These are phyloP conservation scores for Epithele typhae DNA, from an alignment of 768 basidiomycete species.

Conservation along the genomic window DNA sequence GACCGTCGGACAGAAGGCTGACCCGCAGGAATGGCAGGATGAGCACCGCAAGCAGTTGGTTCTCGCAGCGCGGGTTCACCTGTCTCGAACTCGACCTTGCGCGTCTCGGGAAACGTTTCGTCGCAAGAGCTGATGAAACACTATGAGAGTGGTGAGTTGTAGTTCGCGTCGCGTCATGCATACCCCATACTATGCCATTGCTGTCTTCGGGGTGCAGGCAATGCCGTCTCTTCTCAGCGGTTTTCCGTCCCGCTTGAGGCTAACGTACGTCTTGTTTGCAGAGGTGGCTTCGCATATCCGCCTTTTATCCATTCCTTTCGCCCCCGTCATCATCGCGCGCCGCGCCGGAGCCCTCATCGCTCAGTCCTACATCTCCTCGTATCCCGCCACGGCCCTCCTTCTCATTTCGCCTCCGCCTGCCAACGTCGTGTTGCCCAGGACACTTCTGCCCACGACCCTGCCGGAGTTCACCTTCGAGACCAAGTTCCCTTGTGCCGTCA, in stretches of 20 bases:
- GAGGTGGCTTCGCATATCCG: constrained; percentile 41
- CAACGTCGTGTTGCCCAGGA: constrained; percentile 27
- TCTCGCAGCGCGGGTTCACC: constrained; percentile 48
- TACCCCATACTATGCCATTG: not conserved
- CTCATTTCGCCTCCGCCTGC: constrained; percentile 53
- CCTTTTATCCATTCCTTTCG: constrained; percentile 44
- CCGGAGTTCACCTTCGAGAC: constrained; percentile 59
- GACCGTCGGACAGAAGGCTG: not conserved
- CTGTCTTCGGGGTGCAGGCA: too few species aligned
- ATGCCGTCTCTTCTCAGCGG: too few species aligned
- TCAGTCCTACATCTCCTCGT: constrained; percentile 64
- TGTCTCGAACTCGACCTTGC: constrained; percentile 41
- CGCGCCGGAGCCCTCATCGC: constrained; percentile 49
- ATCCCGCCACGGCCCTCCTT: constrained; percentile 58
- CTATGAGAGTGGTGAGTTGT: constrained; percentile 36
- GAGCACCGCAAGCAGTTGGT: constrained; percentile 31
- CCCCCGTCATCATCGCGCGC: constrained; percentile 53
- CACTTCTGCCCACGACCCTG: constrained; percentile 34
- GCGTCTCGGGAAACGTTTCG: constrained; percentile 15
- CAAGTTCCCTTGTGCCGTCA: constrained; percentile 54
- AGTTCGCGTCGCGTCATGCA: not conserved
- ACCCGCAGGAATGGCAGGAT: constrained; percentile 26
- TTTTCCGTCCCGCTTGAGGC: too few species aligned
- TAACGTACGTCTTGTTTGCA: too few species aligned
- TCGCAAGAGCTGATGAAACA: constrained; percentile 32